Base-by-base conservation (phyloP, 306 rosid species). In the Hippophae rhamnoides region DNA sequence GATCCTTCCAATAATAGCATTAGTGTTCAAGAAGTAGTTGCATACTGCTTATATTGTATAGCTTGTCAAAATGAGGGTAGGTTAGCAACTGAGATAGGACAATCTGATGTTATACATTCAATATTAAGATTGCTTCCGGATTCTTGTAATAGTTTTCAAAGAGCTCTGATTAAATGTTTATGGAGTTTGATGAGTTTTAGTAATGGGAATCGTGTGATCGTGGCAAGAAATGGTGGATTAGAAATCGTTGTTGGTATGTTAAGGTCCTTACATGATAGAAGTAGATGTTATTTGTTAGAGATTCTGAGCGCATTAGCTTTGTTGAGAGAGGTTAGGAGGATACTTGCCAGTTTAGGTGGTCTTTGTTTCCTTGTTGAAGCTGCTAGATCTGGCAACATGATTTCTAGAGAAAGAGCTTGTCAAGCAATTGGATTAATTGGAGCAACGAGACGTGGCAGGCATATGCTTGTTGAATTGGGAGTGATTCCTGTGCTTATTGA, bases 401-500 rank as follows among this genome's bases (percentile, higher is more conserved):
- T 77, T 4, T 81, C 76, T 40, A 77, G 76, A 58, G 86, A 77
- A 56, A 81, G 82, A 47, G 83, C 86, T 12, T 71, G 74, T 58
- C 76, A 77, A 59, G 48, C 76, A 56, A 65, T 81, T 43, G 80
- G 80, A 41, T 68, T 77, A 43, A 58, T 77, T 68, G 83, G 78
- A 12, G 64, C 68, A 48, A 52, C 71, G 3, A 68, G 69, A 52
- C 64, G 68, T 3, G 58, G 18, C 25, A 65, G 74, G 69, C 72
- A 38, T 6, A 14, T 9, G 8, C 67, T 77, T 68, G 73, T 77
- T 51, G 72, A 77, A 47, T 69, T 77, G 55, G 82, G 80, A 11
- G 82, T 27, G 3, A 68, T 81, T 54, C 72, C 76, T 0, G 67
- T 56, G 57, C 72, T 81, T 52, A 72, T 74, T 61, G 67, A 78